These are phyloP conservation scores for Nitzschia sp. DNA, from an alignment of 108 stramenopile species.

Conservation along the genomic window DNA sequence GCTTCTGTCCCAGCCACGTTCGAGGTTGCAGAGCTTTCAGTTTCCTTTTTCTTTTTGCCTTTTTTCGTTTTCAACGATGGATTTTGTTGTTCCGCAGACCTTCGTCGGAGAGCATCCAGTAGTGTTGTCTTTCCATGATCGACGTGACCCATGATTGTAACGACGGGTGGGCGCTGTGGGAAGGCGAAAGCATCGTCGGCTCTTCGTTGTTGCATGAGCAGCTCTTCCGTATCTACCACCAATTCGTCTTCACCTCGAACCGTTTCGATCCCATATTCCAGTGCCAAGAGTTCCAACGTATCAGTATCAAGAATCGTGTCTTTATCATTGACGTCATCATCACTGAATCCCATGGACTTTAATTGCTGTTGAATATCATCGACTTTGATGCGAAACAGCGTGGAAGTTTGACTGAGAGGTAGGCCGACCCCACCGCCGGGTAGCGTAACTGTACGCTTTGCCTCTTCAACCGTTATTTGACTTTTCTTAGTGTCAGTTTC, in stretches of 20 bases:
- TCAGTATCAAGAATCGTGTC: slow-evolving; percentile 36
- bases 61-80: slow-evolving; percentile 4
- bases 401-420: slow-evolving; percentile 15
- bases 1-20: slow-evolving; percentile 93
- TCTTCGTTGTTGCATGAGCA: slow-evolving; percentile 31
- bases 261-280: slow-evolving; percentile 47
- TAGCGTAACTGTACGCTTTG: slow-evolving; percentile 7
- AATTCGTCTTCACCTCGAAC: slow-evolving; percentile 20
- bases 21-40: slow-evolving; percentile 10
- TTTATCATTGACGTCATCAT: not conserved
- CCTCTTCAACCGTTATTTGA: not conserved
- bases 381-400: slow-evolving; percentile 31
- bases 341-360: slow-evolving; percentile 1
- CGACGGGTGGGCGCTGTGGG: slow-evolving; percentile 58
- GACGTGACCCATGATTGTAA: slow-evolving; percentile 83
- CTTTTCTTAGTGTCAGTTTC: not conserved
- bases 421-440: slow-evolving; percentile 3
- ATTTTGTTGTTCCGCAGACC: slow-evolving; percentile 54
- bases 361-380: slow-evolving; percentile 28
- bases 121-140: slow-evolving; percentile 99
- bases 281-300: slow-evolving; percentile 42
- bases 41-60: slow-evolving; percentile 27
- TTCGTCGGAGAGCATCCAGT: slow-evolving; percentile 91
- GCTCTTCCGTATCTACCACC: slow-evolving; percentile 17
- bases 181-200: slow-evolving; percentile 23